Base-by-base conservation (phyloP, 2,329 filamentous ascomycete species). In the Bipolaris oryzae region DNA sequence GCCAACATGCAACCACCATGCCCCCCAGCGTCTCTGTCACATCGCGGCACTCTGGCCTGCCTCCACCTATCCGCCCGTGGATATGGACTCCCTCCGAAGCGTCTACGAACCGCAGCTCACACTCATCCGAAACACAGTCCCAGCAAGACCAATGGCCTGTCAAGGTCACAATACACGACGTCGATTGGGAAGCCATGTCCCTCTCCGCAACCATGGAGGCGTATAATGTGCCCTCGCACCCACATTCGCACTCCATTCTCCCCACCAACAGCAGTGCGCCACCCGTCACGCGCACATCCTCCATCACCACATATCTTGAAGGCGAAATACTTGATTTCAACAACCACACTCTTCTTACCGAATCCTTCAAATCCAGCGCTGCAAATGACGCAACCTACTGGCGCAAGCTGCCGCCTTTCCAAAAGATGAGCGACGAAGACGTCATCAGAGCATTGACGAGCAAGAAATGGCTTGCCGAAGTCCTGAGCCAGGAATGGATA, bases 131-230 rank as follows among this genome's bases (percentile, higher is more conserved):
- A 38, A 46, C 59, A 2, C 61, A 61, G 3, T 62, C 66, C 18
- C 77, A 79, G 28, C 82, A 85, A 53, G 85, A 88, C 63, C 81
- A 83, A 42, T 89, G 87, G 87, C 86, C 86, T 6, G 87, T 89
- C 31, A 87, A 86, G 59, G 86, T 89, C 50, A 87, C 82, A 2
- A 83, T 89, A 37, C 85, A 89, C 65, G 78, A 82, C 16, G 81
- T 89, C 43, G 85, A 89, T 71, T 82, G 82, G 64, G 76, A 79
- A 4, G 79, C 77, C 16, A 87, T 89, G 85, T 85, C 84, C 0
- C 73, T 89, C 16, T 84, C 85, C 20, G 87, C 87, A 3, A 89
- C 86, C 7, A 89, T 89, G 87, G 85, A 88, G 73, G 87, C 87
- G 4, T 88, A 87, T 75, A 87, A 89, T 63, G 86, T 88, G 11